Evolutionary conservation across 768 basidiomycete genomes (phyloP), one percentile per base, ranked within the genome.

Genomic region (Russula sp.): DNA sequence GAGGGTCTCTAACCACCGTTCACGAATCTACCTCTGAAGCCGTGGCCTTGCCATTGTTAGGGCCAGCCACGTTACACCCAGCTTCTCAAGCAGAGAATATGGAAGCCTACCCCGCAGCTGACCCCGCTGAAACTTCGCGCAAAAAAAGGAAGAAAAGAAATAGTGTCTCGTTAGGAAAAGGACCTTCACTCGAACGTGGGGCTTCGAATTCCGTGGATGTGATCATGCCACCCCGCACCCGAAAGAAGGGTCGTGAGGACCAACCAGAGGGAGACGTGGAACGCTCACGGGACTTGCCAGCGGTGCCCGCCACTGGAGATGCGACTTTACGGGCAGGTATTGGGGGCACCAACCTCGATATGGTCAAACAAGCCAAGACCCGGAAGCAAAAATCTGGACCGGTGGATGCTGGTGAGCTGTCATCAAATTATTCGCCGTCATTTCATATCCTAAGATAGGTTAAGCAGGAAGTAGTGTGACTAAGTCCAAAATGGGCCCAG

Each of bases 241-340:
- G 7, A 38, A 61, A 51, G 48, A 65, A 65, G 24, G 38, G 13
- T 42, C 64, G 59, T 24, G 61, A 51, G 11, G 52, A n/a, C 26
- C n/a, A 48, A 42, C 28, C 30, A 26, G 26, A 7, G 34, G 48
- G 34, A 49, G 28, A 22, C 11, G 26, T 1, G 22, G 20, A 62
- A 36, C 14, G 11, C 48, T 22, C n/a, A 51, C 36, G 5, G 30
- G 48, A 11, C 48, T 48, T 40, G 48, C 28, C 38, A 24, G 28
- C 30, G 16, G 11, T 20, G 11, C 24, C 42, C 3, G 16, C 38
- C 9, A 54, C 32, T 20, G 20, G 32, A 13, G 44, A 22, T 30
- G 44, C 9, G 6, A 34, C 49, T 28, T 48, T 18, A 5, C 32
- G n/a, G 7, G 10, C 44, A 26, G 53, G 32, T 44, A 55, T 36